Conservation (phyloP, 2,329 filamentous ascomycete species). For the Fusarium pseudograminearum region DNA sequence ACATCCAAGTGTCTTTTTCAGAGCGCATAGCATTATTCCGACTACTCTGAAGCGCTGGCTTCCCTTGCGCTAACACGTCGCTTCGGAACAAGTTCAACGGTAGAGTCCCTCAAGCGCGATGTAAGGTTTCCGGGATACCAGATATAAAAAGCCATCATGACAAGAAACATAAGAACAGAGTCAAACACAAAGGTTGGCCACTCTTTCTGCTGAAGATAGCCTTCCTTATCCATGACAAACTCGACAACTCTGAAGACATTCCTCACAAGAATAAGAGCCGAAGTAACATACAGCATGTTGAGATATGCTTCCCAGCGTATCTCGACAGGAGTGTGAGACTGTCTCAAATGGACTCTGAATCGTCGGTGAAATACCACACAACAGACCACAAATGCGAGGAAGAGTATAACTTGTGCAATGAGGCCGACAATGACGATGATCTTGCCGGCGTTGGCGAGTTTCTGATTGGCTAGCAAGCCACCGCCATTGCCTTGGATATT, state of each 20-base stretch:
- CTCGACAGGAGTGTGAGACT: fast-evolving
- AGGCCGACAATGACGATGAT: slow-evolving; percentile 18
- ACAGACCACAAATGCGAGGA: slow-evolving; percentile 19
- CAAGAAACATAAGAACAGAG: slow-evolving; percentile 20
- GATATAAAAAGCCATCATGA: slow-evolving; percentile 25
- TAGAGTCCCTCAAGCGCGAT: background rate
- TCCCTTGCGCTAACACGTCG: background rate
- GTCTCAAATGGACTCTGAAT: background rate
- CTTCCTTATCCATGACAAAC: slow-evolving; percentile 23
- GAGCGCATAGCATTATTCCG: too few relatives aligned
- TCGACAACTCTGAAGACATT: slow-evolving; percentile 31
- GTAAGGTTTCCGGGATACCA: slow-evolving; percentile 23
- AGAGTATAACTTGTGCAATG: background rate
- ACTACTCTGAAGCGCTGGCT: fast-evolving
- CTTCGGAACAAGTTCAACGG: background rate
- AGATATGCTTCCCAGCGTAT: slow-evolving; percentile 22
- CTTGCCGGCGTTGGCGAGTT: slow-evolving; percentile 2
- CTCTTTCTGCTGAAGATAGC: slow-evolving; percentile 32
- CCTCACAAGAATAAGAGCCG: slow-evolving; percentile 6
- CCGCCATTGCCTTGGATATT: slow-evolving; percentile 26
- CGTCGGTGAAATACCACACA: slow-evolving; percentile 16
- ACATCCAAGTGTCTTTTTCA: background rate
- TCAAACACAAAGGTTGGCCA: slow-evolving; percentile 35
- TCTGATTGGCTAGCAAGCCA: slow-evolving; percentile 8
- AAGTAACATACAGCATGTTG: slow-evolving; percentile 26